Evolutionary conservation across 1,284 basidiomycete genomes (phyloP).

Genomic region (Papiliotrema nemorosa): DNA sequence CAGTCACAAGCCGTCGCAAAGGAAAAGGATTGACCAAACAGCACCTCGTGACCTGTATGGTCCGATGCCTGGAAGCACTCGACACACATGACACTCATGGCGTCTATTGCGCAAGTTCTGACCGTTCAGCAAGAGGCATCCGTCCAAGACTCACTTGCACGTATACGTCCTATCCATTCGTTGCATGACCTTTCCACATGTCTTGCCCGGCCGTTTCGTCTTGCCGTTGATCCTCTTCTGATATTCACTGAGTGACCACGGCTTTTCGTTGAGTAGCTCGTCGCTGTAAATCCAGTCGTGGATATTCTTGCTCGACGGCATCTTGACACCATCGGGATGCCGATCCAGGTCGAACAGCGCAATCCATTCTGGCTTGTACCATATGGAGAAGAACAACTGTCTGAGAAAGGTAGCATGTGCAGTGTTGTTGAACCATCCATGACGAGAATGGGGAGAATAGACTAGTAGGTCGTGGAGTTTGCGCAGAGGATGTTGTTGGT

Average conservation of each 20-base stretch:
- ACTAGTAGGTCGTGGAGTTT: slow-evolving; percentile 21
- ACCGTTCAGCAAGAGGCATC: neutral
- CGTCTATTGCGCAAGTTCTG: slow-evolving; percentile 84
- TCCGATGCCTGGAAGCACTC: slow-evolving; percentile 80
- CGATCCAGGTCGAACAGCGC: slow-evolving; percentile 16
- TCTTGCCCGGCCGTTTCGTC: slow-evolving; percentile 21
- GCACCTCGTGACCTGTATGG: slow-evolving; percentile 80
- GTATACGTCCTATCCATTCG: slow-evolving; percentile 71
- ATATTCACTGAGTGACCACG: slow-evolving; percentile 23
- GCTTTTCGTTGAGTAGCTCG: slow-evolving; percentile 7
- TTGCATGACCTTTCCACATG: slow-evolving; percentile 41
- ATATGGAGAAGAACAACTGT: slow-evolving; percentile 31
- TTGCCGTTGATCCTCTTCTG: slow-evolving; percentile 21
- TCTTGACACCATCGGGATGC: slow-evolving; percentile 3
- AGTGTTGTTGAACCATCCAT: slow-evolving; percentile 14
- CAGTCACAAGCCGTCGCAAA: slow-evolving; percentile 91
- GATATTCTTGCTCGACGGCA: slow-evolving; percentile 4
- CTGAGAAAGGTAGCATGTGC: slow-evolving; percentile 27
- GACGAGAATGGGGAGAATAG: slow-evolving; percentile 5
- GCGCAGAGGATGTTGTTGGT: slow-evolving; percentile 18
- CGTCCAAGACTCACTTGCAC: slow-evolving; percentile 70
- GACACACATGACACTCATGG: slow-evolving; percentile 81
- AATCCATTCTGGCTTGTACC: slow-evolving; percentile 27
- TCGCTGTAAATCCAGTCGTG: slow-evolving; percentile 5
- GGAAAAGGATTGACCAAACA: slow-evolving; percentile 85